Evolutionary conservation across 1,284 basidiomycete genomes (phyloP).

Genomic region (Ceratobasidium sp.): DNA sequence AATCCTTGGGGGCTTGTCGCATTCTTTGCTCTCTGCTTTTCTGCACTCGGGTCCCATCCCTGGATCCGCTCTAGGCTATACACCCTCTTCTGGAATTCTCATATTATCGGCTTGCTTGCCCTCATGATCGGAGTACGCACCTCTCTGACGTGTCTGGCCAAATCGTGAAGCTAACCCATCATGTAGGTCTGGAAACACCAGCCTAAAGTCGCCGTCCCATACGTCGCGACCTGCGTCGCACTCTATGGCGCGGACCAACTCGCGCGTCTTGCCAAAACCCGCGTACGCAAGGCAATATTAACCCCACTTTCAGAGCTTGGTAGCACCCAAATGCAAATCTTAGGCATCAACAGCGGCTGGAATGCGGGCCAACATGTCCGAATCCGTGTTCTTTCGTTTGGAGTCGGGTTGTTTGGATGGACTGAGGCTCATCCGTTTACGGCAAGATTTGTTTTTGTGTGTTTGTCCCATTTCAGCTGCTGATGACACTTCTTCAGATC

Average conservation of each 20-base stretch:
- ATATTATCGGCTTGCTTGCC: conserved; percentile 45
- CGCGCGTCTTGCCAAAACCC: conserved; percentile 29
- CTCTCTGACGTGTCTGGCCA: background rate
- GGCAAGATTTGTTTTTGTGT: background rate
- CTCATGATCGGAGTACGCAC: conserved; percentile 46
- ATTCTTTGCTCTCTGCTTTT: conserved; percentile 44
- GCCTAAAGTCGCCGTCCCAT: conserved; percentile 27
- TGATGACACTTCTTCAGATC: background rate
- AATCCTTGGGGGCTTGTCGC: conserved; percentile 42
- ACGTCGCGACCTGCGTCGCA: conserved; percentile 27
- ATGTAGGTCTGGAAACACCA: conserved; percentile 42
- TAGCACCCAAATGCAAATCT: conserved; percentile 27
- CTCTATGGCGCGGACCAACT: conserved; percentile 28
- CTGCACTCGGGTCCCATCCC: conserved; percentile 41
- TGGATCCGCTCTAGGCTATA: conserved; percentile 42
- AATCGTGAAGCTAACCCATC: background rate
- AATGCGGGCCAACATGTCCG: conserved; percentile 34
- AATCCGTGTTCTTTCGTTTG: conserved; percentile 24
- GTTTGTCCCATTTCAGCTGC: background rate
- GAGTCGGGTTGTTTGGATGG: conserved; percentile 25
- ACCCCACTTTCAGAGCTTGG: conserved; percentile 25
- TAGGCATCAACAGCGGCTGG: conserved; percentile 16
- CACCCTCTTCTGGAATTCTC: conserved; percentile 45
- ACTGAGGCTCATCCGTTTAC: conserved; percentile 40
- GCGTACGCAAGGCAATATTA: conserved; percentile 25